phyloP scores from a whole-genome alignment of 768 basidiomycete species.

The Suillus alpinus region DNA sequence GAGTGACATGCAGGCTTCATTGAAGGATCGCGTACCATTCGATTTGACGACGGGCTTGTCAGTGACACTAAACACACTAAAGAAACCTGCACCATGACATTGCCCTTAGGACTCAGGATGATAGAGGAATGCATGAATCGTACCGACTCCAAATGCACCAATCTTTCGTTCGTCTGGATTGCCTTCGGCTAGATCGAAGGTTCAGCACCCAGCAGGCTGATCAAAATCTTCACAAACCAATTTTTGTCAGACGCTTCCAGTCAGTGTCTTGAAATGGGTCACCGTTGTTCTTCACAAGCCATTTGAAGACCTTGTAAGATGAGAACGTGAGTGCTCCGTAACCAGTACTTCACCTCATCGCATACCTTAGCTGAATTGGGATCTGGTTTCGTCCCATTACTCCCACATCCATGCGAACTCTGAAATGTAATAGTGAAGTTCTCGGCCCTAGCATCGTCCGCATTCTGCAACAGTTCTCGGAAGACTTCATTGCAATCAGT shows the following conservation, averaged over 20 bases:
- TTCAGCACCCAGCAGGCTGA: background rate
- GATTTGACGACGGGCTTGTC: slow-evolving; percentile 26
- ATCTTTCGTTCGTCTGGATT: slow-evolving; percentile 54
- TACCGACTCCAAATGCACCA: slow-evolving; percentile 42
- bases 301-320: slow-evolving; percentile 32
- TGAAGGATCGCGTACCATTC: slow-evolving; percentile 4
- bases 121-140: background rate
- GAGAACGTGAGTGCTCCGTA: slow-evolving; percentile 4
- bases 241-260: slow-evolving; percentile 48
- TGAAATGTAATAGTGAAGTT: slow-evolving; percentile 36
- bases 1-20: background rate
- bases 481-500: slow-evolving; percentile 31
- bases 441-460: slow-evolving; percentile 45
- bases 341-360: background rate
- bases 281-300: slow-evolving; percentile 47
- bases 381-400: background rate
- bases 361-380: background rate
- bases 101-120: background rate
- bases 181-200: slow-evolving; percentile 37
- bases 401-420: slow-evolving; percentile 14
- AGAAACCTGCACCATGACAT: slow-evolving; percentile 15
- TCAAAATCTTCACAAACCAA: slow-evolving; percentile 20
- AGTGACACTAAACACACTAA: slow-evolving; percentile 28
- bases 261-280: slow-evolving; percentile 43
- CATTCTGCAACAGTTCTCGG: slow-evolving; percentile 56